Evolutionary conservation across 441 rosid genomes (phyloP), one percentile per base, ranked within the genome.

Genomic region (Geranium incanum): DNA sequence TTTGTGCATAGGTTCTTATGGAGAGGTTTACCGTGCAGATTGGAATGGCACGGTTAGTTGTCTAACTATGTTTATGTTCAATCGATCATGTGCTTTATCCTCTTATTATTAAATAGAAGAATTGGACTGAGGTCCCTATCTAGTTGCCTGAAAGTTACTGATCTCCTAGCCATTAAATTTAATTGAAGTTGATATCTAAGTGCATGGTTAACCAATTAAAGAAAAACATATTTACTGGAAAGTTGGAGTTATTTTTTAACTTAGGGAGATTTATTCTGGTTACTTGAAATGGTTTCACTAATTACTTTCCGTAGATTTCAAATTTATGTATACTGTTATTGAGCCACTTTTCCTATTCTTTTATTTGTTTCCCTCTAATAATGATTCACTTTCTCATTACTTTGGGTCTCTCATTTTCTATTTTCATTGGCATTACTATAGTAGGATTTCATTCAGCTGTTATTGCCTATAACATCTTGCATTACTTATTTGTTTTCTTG

Each of bases 1-100:
- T 69, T 75, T 81, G 72, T 80, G 77, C 69, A 57, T 78, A 95
- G 99, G 99, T 70, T 95, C 99, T 68, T 95, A 95, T 78, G 99
- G 99, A 71, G 99, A 95, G 86, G 99, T 95, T 77, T 95, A 91
- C 79, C 86, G 80, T 77, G 99, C 99, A 76, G 99, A 95, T 75
- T 88, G 96, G 97, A 86, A 92, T 83, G 97, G 96, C 89, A 95
- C 91, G 85, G 99, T 95, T 79, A 84, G 96, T 83, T 81, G 73
- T 67, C 28, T 37, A 63, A 67, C 65, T 63, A 43, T 70, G 67
- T 21, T 68, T 67, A 23, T 23, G 59, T 65, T 62, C 70, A 41
- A 36, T 16, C 33, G 5, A 63, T 65, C 36, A 18, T 36, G 4
- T 18, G 16, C 18, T 63, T 3, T 13, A 43, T 72, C 69, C 41